Percentiles rank a stretch among this genome's conserved stretches.
phyloP scores from a whole-genome alignment of 1,284 basidiomycete genomes.

The Amylostereum areolatum region DNA sequence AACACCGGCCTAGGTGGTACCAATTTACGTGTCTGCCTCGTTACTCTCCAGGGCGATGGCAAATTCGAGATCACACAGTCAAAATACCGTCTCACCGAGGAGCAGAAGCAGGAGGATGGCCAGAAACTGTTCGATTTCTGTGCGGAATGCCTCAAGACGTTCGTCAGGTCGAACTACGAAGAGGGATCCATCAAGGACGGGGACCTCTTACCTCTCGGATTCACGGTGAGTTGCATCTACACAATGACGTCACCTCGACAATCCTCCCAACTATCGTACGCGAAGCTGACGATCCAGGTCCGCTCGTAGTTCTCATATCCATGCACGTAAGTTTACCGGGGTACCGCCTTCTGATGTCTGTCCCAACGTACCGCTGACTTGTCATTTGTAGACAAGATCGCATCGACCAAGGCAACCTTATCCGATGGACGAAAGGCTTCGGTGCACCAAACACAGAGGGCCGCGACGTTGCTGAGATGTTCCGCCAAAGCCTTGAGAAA shows the following conservation, averaged over 20 bases:
- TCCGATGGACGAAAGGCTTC: slow-evolving; percentile 99
- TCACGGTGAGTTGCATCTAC: slow-evolving; percentile 81
- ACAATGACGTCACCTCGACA: not conserved
- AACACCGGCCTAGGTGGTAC: slow-evolving; percentile 65
- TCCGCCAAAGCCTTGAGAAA: slow-evolving; percentile 76
- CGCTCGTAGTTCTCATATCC: slow-evolving; percentile 84
- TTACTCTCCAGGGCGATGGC: slow-evolving; percentile 85
- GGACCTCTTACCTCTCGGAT: slow-evolving; percentile 80
- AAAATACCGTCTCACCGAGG: slow-evolving; percentile 95
- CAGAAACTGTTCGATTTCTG: slow-evolving; percentile 96
- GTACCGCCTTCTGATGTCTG: slow-evolving; percentile 8
- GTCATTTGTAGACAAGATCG: slow-evolving; percentile 80
- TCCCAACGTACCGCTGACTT: not conserved
- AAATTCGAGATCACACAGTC: slow-evolving; percentile 98
- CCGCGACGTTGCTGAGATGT: slow-evolving; percentile 89
- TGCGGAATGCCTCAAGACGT: slow-evolving; percentile 87
- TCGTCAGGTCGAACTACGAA: slow-evolving; percentile 75
- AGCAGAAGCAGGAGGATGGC: slow-evolving; percentile 98
- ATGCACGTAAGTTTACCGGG: slow-evolving; percentile 57
- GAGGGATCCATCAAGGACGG: slow-evolving; percentile 64
- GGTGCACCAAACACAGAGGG: slow-evolving; percentile 92
- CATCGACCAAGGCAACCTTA: slow-evolving; percentile 93
- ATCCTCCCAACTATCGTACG: not conserved
- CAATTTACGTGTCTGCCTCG: slow-evolving; percentile 96
- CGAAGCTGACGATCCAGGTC: not conserved